These are phyloP conservation scores for Incumbomyces lentus DNA, from an alignment of 2,329 filamentous ascomycete genomes.

Conservation along the genomic window DNA sequence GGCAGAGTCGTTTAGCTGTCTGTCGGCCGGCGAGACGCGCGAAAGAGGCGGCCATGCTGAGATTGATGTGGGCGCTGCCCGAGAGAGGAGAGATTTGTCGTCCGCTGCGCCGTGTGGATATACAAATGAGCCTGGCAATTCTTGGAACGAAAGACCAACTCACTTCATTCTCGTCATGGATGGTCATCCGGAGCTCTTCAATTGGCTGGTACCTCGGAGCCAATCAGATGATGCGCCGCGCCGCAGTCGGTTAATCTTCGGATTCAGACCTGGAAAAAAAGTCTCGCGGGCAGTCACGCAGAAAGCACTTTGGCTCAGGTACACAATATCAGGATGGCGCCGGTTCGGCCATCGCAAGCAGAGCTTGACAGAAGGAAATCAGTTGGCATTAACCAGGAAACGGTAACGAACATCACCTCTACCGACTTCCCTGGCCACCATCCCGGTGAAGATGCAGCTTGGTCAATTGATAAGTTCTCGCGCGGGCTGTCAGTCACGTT, in stretches of 20 bases:
- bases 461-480: constrained; percentile 64
- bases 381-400: constrained; percentile 86
- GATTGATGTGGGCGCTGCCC: constrained; percentile 18
- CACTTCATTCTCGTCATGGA: too few relatives aligned
- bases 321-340: neutral
- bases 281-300: neutral
- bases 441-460: constrained; percentile 75
- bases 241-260: too few relatives aligned
- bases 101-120: neutral
- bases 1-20: constrained; percentile 49
- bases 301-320: neutral
- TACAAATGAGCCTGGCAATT: too few relatives aligned
- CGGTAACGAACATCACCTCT: constrained; percentile 76
- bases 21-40: constrained; percentile 47
- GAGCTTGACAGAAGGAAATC: constrained; percentile 31
- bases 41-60: constrained; percentile 51
- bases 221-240: neutral
- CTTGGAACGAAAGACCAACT: too few relatives aligned
- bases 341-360: constrained; percentile 28
- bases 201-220: neutral
- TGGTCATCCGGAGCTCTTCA: neutral
- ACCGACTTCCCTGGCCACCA: constrained; percentile 89
- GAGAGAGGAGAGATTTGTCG: constrained; percentile 6
- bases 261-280: neutral
- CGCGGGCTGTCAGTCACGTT: constrained; percentile 63